Percentiles rank a stretch among this genome's conserved stretches.
phyloP scores from a whole-genome alignment of 148 eudicot genomes.

The Bassia scoparia region DNA sequence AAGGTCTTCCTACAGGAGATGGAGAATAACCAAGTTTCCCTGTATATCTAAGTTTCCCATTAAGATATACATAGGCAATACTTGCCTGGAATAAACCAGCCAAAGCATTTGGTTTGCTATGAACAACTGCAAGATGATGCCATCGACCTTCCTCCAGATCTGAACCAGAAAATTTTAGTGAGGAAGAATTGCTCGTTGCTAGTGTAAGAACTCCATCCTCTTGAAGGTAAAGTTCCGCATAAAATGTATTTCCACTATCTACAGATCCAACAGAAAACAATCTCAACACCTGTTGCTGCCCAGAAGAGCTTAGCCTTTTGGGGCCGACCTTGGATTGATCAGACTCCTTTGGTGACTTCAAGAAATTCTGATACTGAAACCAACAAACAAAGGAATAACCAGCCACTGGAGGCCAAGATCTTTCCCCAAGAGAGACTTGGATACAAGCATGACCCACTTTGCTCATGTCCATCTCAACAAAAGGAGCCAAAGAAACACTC shows the following conservation, averaged over 20 bases:
- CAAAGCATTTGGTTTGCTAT: slow-evolving; percentile 99
- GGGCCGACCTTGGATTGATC: slow-evolving; percentile 51
- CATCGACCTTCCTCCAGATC: slow-evolving; percentile 94
- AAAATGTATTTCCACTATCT: slow-evolving; percentile 65
- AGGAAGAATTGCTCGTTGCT: slow-evolving; percentile 85
- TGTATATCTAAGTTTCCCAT: slow-evolving; percentile 88
- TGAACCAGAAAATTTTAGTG: slow-evolving; percentile 75
- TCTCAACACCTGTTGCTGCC: slow-evolving; percentile 59
- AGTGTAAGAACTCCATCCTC: slow-evolving; percentile 91
- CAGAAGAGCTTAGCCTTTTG: slow-evolving; percentile 41
- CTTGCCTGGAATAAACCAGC: slow-evolving; percentile 99
- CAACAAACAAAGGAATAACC: slow-evolving; percentile 99
- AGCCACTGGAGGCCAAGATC: slow-evolving; percentile 99
- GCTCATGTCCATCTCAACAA: slow-evolving; percentile 94
- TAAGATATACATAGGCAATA: slow-evolving; percentile 83
- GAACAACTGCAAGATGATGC: slow-evolving; percentile 99
- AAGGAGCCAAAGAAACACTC: slow-evolving; percentile 81
- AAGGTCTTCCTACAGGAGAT: slow-evolving; percentile 90
- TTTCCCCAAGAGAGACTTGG: slow-evolving; percentile 92
- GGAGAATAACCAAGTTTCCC: slow-evolving; percentile 98
- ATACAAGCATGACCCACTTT: slow-evolving; percentile 90
- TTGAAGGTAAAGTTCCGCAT: slow-evolving; percentile 86
- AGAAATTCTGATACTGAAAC: slow-evolving; percentile 83
- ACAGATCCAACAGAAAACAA: slow-evolving; percentile 88
- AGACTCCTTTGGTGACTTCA: slow-evolving; percentile 55